Evolutionary conservation across 2,329 filamentous ascomycete species (phyloP), one percentile per base, ranked within the genome.

Genomic region (Coniochaeta hoffmannii): DNA sequence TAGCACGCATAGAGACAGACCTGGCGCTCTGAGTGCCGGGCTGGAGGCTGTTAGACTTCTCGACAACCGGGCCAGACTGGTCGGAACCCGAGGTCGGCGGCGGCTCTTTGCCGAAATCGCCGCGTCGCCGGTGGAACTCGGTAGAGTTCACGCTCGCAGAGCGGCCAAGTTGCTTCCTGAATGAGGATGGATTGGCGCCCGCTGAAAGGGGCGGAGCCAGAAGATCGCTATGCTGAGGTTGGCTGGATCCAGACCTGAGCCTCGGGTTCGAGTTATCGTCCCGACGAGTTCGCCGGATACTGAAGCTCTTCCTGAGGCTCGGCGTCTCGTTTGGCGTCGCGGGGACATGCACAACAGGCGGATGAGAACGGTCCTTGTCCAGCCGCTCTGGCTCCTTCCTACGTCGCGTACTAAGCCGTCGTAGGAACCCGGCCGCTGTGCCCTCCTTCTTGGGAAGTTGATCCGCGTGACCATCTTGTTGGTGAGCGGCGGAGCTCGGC

Each of bases 71-170:
- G 19, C 50, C 81, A 2, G 88, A 89, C 60, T 88, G 84, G 60
- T 95, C 90, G 5, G 89, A 94, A 7, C 88, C 89, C 66, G 88
- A 93, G 0, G 88, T 90, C 8, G 81, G 77, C 11, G 88, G 87
- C 28, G 87, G 83, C 19, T 91, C 87, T 58, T 83, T 83, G 34
- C 73, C 69, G 17, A 38, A 17, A 76, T 70, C 50, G 76, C 65
- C 72, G 54, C 61, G 61, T 15, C 88, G 83, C 58, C 88, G 78
- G 59, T 89, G 81, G 58, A 90, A 85, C 59, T 96, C 91, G 28
- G 87, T 90, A 1, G 90, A 94, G 65, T 92, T 96, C 55, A 97
- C 92, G 66, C 92, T 97, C 9, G 93, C 91, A 7, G 91, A 96
- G 59, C 93, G 83, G 34, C 89, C 90, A 17, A 97, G 76, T 10